A percentile compares a stretch with the other conserved stretches of the same genome.
Evolutionary conservation across 345 rosid genomes (phyloP).

Genomic region (Arabidopsis thaliana): DNA sequence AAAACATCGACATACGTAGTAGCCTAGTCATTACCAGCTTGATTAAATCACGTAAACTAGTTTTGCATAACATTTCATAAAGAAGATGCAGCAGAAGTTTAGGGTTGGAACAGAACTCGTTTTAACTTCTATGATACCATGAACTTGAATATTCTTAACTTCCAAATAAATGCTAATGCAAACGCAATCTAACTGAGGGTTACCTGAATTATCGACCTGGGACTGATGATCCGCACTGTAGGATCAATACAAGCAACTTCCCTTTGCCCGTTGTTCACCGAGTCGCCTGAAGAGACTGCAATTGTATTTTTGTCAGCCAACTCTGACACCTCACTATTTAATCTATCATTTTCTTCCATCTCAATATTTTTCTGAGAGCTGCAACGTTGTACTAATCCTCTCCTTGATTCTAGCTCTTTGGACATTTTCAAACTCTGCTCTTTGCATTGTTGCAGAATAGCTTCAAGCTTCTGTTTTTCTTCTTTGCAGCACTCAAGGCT

Average conservation of each 20-base stretch:
- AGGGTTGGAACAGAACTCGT: conserved; percentile 10
- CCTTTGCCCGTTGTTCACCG: conserved; percentile 42
- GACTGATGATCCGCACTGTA: conserved; percentile 31
- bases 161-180: conserved; percentile 10
- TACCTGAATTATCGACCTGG: conserved; percentile 41
- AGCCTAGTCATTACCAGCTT: conserved; percentile 11
- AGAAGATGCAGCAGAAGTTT: conserved; percentile 19
- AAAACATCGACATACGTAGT: conserved; percentile 1
- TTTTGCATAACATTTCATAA: conserved; percentile 11
- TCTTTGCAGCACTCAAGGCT: conserved; percentile 98
- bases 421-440: conserved; percentile 66
- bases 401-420: conserved; percentile 58
- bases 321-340: conserved; percentile 33
- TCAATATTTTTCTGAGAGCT: conserved; percentile 34
- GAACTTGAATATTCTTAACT: neutral
- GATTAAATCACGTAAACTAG: neutral
- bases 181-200: conserved; percentile 1
- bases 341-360: conserved; percentile 46
- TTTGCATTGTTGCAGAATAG: conserved; percentile 59
- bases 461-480: conserved; percentile 87
- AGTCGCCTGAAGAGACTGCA: conserved; percentile 29
- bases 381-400: conserved; percentile 53
- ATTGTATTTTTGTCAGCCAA: conserved; percentile 27
- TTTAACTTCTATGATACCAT: conserved; percentile 26
- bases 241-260: conserved; percentile 39